Conservation (phyloP, 2,329 filamentous ascomycete species). For the Venturiaceae sp. region DNA sequence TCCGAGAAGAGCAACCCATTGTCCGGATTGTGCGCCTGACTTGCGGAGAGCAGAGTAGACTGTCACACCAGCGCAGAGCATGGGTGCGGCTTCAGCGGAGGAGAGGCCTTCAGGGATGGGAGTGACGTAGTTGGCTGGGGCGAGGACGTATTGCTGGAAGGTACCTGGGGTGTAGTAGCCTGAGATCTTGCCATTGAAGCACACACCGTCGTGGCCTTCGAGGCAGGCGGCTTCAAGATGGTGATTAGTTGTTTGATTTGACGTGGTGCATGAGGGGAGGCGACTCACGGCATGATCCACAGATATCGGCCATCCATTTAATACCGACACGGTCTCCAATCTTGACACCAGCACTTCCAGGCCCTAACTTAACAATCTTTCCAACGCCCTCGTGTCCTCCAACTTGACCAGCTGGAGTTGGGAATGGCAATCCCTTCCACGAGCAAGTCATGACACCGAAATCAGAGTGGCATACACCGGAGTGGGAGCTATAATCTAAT, state of each 20-base stretch:
- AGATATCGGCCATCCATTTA: constrained; percentile 55
- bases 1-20: constrained; percentile 48
- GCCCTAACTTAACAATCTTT: constrained; percentile 54
- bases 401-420: constrained; percentile 51
- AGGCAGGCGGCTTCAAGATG: constrained; percentile 36
- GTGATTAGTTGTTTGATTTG: not conserved
- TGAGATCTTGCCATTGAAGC: constrained; percentile 44
- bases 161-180: constrained; percentile 62
- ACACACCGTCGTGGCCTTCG: constrained; percentile 44
- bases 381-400: constrained; percentile 63
- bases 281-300: constrained; percentile 39
- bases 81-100: constrained; percentile 53
- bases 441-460: constrained; percentile 41
- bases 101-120: constrained; percentile 54
- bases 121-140: constrained; percentile 58
- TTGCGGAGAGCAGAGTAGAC: constrained; percentile 58
- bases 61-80: constrained; percentile 60
- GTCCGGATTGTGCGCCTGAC: constrained; percentile 46
- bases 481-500: constrained; percentile 39
- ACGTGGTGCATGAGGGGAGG: not conserved
- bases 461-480: constrained; percentile 57
- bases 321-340: constrained; percentile 61
- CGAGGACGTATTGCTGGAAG: constrained; percentile 61
- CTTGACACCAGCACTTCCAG: constrained; percentile 48
- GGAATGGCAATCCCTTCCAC: constrained; percentile 48